A percentile compares a stretch with the other conserved stretches of the same genome.
Evolutionary conservation across 768 basidiomycete genomes (phyloP).

Genomic region (Macrolepiota albuminosa): DNA sequence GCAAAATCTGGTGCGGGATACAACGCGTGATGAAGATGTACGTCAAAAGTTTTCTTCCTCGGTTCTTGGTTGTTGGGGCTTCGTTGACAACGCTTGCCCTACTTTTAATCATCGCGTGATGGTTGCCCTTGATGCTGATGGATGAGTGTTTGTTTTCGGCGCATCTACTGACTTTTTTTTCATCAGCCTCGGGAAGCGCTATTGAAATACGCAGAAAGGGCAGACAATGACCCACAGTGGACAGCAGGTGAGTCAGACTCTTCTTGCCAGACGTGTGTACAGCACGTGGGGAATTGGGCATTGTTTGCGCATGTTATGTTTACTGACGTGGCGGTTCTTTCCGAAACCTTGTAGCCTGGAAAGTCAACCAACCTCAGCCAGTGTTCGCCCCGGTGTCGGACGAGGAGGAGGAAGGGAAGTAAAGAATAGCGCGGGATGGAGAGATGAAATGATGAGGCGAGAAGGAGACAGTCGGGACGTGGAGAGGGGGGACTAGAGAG

Average conservation of each 20-base stretch:
- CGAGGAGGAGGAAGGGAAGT: constrained; percentile 48
- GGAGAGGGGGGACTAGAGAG: constrained; percentile 25
- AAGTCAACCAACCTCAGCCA: constrained; percentile 77
- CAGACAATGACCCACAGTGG: constrained; percentile 79
- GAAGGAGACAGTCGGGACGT: constrained; percentile 14
- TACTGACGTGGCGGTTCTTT: constrained; percentile 63
- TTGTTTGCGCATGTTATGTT: constrained; percentile 41
- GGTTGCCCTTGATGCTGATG: constrained; percentile 12
- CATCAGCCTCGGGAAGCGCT: constrained; percentile 91
- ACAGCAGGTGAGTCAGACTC: constrained; percentile 62
- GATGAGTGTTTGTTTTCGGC: constrained; percentile 5
- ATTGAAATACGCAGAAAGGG: constrained; percentile 82
- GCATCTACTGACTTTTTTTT: constrained; percentile 18
- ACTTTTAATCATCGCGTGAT: constrained; percentile 17
- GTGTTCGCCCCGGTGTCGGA: constrained; percentile 70
- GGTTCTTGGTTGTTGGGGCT: constrained; percentile 13
- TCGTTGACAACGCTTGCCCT: constrained; percentile 10
- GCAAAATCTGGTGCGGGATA: constrained; percentile 89
- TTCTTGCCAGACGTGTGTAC: constrained; percentile 13
- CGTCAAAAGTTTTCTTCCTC: constrained; percentile 35
- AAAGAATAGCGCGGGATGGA: constrained; percentile 14
- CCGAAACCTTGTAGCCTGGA: constrained; percentile 74
- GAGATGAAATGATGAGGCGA: constrained; percentile 12
- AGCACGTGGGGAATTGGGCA: constrained; percentile 27
- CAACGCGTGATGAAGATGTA: constrained; percentile 91